Evolutionary conservation across 495 filamentous ascomycete species (phyloP).

Genomic region (Talaromyces proteolyticus): DNA sequence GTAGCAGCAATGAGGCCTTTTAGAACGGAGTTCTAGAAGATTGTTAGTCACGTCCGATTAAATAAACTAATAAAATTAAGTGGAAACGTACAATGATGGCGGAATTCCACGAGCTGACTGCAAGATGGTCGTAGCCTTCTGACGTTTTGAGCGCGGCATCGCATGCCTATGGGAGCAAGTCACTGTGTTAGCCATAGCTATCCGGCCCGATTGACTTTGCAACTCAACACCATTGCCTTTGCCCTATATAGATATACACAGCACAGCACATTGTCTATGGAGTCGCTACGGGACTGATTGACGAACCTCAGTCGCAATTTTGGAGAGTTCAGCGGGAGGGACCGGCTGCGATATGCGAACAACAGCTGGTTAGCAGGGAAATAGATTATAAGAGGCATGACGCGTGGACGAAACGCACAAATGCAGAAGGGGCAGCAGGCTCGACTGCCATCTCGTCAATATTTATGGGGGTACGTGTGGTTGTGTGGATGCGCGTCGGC

Average conservation of each 20-base stretch:
- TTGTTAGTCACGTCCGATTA: not conserved
- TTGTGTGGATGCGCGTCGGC: not conserved
- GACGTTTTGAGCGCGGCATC: slow-evolving; percentile 63
- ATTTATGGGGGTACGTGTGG: not conserved
- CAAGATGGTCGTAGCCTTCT: slow-evolving; percentile 74
- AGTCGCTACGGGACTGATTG: slow-evolving; percentile 1
- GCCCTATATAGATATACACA: too few species aligned
- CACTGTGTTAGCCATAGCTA: not conserved
- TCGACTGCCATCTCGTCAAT: slow-evolving; percentile 6
- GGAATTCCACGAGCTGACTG: slow-evolving; percentile 80
- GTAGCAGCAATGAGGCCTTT: slow-evolving; percentile 80
- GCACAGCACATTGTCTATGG: not conserved
- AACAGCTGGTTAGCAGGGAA: not conserved
- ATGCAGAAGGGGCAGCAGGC: slow-evolving; percentile 1
- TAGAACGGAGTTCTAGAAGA: slow-evolving; percentile 86
- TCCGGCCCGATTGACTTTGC: not conserved
- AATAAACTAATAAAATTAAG: too few species aligned
- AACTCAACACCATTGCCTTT: not conserved
- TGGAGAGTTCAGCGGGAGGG: slow-evolving; percentile 65
- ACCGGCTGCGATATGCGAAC: slow-evolving; percentile 54
- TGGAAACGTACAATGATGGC: slow-evolving; percentile 74
- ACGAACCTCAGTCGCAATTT: slow-evolving; percentile 78
- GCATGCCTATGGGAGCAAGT: slow-evolving; percentile 60
- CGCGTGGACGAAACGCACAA: slow-evolving; percentile 4
- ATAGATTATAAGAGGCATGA: not conserved